Conservation (phyloP, 2,329 filamentous ascomycete species). For the Ascochyta clinopodiicola region DNA sequence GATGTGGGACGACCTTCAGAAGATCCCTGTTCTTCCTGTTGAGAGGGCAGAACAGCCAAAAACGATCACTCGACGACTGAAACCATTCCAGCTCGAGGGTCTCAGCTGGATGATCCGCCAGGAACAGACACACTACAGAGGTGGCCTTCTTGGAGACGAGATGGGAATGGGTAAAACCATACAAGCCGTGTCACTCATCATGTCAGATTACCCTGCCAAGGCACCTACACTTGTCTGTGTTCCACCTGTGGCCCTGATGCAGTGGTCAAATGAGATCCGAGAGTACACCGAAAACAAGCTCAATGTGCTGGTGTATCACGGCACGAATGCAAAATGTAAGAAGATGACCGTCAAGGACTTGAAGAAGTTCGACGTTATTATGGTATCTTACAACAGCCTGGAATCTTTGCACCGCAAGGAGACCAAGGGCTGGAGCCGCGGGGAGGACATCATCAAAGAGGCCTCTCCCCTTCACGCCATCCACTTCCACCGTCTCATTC, state of each 20-base stretch:
- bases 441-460: constrained; percentile 81
- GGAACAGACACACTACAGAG: constrained; percentile 83
- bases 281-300: constrained; percentile 84
- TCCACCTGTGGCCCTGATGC: constrained; percentile 92
- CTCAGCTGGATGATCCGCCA: constrained; percentile 93
- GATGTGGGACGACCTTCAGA: constrained; percentile 83
- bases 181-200: constrained; percentile 94
- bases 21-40: constrained; percentile 70
- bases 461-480: constrained; percentile 79
- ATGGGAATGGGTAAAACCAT: constrained; percentile 99
- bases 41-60: constrained; percentile 73
- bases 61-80: constrained; percentile 81
- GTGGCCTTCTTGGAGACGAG: constrained; percentile 91
- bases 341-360: constrained; percentile 75
- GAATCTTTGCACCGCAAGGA: constrained; percentile 94
- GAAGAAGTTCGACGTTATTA: constrained; percentile 86
- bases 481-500: constrained; percentile 85
- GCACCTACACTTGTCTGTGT: constrained; percentile 86
- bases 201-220: constrained; percentile 92
- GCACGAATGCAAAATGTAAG: constrained; percentile 84
- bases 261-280: constrained; percentile 72
- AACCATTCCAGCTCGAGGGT: constrained; percentile 92
- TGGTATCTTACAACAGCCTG: constrained; percentile 93
- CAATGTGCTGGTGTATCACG: constrained; percentile 90
- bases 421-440: constrained; percentile 84